phyloP scores from a whole-genome alignment of 306 rosid species.

The Crotalaria pallida region DNA sequence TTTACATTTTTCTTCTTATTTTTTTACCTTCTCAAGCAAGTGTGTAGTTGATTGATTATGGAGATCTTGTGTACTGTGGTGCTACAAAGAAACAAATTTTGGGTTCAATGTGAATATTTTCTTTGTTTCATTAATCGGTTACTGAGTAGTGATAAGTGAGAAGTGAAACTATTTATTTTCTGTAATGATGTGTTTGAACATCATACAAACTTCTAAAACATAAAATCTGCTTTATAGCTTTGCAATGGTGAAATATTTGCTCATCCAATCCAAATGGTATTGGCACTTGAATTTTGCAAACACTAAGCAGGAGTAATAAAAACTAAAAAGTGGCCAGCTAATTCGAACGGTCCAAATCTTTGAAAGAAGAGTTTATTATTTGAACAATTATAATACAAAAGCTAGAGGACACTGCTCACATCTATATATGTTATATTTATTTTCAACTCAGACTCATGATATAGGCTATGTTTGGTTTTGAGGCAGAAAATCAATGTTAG shows the following conservation, averaged over 20 bases:
- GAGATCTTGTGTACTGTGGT: slow-evolving; percentile 25
- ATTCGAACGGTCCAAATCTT: neutral
- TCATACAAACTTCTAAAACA: neutral
- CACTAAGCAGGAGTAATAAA: no score
- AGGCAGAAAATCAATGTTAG: no score
- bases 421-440: no score
- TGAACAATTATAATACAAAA: no score
- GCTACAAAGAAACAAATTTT: slow-evolving; percentile 23
- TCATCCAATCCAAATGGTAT: neutral
- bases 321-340: neutral
- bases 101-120: slow-evolving; percentile 16
- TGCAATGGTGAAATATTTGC: neutral
- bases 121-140: neutral
- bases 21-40: neutral
- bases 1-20: neutral
- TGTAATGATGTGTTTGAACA: neutral
- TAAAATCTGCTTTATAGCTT: no score
- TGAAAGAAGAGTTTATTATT: neutral
- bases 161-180: neutral
- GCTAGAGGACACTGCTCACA: no score
- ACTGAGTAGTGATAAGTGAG: neutral
- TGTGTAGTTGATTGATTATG: slow-evolving; percentile 25
- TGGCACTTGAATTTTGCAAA: neutral
- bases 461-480: no score
- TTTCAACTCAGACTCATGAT: no score